These are phyloP conservation scores for Castanospermum australe DNA, from an alignment of 306 rosid genomes.

Conservation along the genomic window DNA sequence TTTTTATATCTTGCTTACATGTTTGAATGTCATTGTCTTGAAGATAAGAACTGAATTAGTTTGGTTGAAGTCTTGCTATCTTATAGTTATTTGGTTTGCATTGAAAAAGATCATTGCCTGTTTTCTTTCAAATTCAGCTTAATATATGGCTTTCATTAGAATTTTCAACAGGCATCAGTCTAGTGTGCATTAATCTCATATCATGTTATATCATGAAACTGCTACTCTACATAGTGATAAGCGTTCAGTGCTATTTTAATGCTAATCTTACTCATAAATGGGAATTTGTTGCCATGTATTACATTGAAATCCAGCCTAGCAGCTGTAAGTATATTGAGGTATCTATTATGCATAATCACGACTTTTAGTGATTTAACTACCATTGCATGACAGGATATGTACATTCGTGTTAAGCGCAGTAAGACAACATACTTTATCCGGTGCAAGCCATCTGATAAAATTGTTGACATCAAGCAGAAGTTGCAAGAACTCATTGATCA, in stretches of 20 bases:
- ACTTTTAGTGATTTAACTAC: not conserved
- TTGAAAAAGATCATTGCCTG: not conserved
- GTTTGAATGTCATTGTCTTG: not conserved
- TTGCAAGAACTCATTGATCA: conserved; percentile 67
- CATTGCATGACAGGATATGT: conserved; percentile 63
- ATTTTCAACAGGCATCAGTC: not conserved
- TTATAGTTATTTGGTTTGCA: not conserved
- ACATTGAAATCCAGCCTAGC: not conserved
- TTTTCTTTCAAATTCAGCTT: not conserved
- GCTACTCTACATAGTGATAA: not conserved
- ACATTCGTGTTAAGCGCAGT: conserved; percentile 76
- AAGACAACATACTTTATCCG: conserved; percentile 92
- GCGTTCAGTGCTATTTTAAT: not conserved
- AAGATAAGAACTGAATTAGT: not conserved
- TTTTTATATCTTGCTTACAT: not conserved
- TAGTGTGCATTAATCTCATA: conserved; percentile 2
- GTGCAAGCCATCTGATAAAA: conserved; percentile 85
- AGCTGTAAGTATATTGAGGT: not conserved
- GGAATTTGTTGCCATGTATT: not conserved
- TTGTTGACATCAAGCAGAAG: conserved; percentile 78
- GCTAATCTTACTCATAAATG: not conserved
- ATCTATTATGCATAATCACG: not conserved
- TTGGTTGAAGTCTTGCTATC: not conserved
- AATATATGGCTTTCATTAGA: not conserved
- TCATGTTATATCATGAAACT: not conserved